Evolutionary conservation across 2,329 filamentous ascomycete species (phyloP).

Genomic region (Calonectria hongkongensis): DNA sequence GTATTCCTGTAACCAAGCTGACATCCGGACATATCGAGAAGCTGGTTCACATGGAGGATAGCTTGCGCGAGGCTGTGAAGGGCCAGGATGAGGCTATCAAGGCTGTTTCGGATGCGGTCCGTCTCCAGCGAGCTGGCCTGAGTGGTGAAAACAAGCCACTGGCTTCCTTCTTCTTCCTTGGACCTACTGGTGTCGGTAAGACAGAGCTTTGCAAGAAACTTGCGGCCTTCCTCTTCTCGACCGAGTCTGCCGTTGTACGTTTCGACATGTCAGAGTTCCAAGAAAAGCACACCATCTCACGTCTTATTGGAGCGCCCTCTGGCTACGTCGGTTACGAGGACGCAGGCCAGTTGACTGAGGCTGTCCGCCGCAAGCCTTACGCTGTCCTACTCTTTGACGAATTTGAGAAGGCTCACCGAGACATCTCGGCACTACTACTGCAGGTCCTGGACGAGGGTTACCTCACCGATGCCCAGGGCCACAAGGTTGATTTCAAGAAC

Average conservation of each 20-base stretch:
- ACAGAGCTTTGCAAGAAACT: slow-evolving; percentile 98
- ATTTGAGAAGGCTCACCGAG: slow-evolving; percentile 97
- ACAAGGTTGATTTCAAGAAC: slow-evolving; percentile 97
- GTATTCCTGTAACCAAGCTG: slow-evolving; percentile 93
- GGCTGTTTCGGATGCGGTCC: slow-evolving; percentile 93
- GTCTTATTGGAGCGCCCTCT: slow-evolving; percentile 93
- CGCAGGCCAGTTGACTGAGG: slow-evolving; percentile 95
- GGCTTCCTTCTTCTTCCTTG: slow-evolving; percentile 98
- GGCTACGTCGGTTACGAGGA: slow-evolving; percentile 98
- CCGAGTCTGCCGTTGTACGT: slow-evolving; percentile 90
- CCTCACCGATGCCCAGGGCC: slow-evolving; percentile 94
- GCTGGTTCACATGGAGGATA: slow-evolving; percentile 96
- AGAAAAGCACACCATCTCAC: slow-evolving; percentile 96
- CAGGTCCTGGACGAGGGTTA: slow-evolving; percentile 98
- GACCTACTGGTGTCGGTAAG: slow-evolving; percentile 97
- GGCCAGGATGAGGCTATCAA: slow-evolving; percentile 96
- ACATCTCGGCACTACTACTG: slow-evolving; percentile 92
- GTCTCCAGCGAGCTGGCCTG: slow-evolving; percentile 93
- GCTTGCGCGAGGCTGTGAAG: slow-evolving; percentile 86
- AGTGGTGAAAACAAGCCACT: slow-evolving; percentile 93
- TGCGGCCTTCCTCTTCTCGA: slow-evolving; percentile 93
- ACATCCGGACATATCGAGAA: slow-evolving; percentile 97
- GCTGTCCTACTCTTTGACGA: slow-evolving; percentile 97
- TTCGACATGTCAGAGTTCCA: slow-evolving; percentile 99
- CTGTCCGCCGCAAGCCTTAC: slow-evolving; percentile 95